These are phyloP conservation scores for Sphaerosporella brunnea DNA, from an alignment of 495 filamentous ascomycete species.

Conservation along the genomic window DNA sequence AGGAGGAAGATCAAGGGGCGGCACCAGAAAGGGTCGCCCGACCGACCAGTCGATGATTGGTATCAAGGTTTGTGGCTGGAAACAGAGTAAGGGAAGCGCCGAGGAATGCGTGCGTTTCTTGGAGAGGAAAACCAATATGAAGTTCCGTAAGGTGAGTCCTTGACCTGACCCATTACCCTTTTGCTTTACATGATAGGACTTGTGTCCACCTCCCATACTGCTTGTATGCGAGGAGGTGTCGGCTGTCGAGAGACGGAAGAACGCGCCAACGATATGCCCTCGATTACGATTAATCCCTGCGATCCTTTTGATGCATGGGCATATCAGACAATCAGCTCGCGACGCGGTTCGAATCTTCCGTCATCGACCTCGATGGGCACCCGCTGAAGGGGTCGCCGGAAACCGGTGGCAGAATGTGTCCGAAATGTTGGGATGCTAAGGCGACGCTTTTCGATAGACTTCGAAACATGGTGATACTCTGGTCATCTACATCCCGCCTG, in stretches of 20 bases:
- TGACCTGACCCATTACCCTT: background rate
- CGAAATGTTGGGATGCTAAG: conserved; percentile 21
- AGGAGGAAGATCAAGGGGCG: conserved; percentile 5
- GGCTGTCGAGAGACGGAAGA: conserved; percentile 3
- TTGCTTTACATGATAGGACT: conserved; percentile 2
- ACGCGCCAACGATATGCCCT: conserved; percentile 3
- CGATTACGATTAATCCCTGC: conserved; percentile 6
- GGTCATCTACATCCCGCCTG: conserved; percentile 16
- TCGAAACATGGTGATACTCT: conserved; percentile 20
- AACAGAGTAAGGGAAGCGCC: conserved; percentile 59
- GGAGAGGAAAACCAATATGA: conserved; percentile 59
- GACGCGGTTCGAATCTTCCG: background rate
- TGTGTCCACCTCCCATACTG: conserved; percentile 1
- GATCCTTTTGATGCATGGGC: conserved; percentile 10
- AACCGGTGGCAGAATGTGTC: too few relatives aligned
- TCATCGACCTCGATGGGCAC: background rate
- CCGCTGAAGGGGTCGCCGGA: background rate
- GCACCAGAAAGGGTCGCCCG: conserved; percentile 9
- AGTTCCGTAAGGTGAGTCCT: conserved; percentile 66
- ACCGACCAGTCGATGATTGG: conserved; percentile 10
- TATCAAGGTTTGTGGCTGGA: conserved; percentile 39
- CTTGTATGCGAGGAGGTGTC: background rate
- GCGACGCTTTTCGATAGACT: conserved; percentile 20
- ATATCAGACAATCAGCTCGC: conserved; percentile 8
- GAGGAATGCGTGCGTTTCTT: conserved; percentile 57